Percentiles rank a stretch among this genome's conserved stretches.
Conservation (phyloP, 2,329 filamentous ascomycete genomes). For the Parascedosporium putredinis region DNA sequence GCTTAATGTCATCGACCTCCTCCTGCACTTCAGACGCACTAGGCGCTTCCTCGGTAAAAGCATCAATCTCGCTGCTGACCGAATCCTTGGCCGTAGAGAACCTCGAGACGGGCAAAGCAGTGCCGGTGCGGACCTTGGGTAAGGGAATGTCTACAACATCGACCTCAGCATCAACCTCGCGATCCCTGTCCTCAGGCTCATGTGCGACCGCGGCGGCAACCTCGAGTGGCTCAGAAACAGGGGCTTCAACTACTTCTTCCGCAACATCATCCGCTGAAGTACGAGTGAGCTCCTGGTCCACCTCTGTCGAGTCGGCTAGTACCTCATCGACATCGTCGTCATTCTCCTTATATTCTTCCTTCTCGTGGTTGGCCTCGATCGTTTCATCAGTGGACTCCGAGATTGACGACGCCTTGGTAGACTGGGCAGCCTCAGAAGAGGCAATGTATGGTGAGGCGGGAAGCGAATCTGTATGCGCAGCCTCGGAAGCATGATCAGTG, state of each 20-base stretch:
- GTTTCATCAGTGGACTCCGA: constrained; percentile 55
- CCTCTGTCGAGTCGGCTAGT: not conserved
- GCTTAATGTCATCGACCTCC: not conserved
- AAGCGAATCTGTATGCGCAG: constrained; percentile 44
- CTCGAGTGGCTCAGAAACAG: not conserved
- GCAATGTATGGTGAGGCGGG: constrained; percentile 43
- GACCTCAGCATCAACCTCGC: constrained; percentile 5
- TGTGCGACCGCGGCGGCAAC: not conserved
- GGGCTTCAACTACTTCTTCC: not conserved
- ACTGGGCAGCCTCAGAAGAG: constrained; percentile 45
- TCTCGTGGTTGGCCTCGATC: constrained; percentile 29
- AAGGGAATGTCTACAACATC: constrained; percentile 2
- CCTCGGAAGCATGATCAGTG: constrained; percentile 35
- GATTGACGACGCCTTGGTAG: constrained; percentile 53
- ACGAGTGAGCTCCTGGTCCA: not conserved
- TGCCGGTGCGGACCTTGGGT: not conserved
- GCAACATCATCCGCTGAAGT: not conserved
- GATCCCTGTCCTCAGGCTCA: constrained; percentile 3
- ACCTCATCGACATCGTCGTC: constrained; percentile 10
- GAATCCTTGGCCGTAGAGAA: not conserved
- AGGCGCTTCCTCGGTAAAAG: constrained; percentile 8
- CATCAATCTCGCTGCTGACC: not conserved
- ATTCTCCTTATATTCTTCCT: constrained; percentile 15
- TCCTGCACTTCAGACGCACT: constrained; percentile 8
- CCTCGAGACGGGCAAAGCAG: not conserved